Evolutionary conservation across 371 early-diverging fungal genomes (phyloP), one percentile per base, ranked within the genome.

Genomic region (Mortierella sp.): DNA sequence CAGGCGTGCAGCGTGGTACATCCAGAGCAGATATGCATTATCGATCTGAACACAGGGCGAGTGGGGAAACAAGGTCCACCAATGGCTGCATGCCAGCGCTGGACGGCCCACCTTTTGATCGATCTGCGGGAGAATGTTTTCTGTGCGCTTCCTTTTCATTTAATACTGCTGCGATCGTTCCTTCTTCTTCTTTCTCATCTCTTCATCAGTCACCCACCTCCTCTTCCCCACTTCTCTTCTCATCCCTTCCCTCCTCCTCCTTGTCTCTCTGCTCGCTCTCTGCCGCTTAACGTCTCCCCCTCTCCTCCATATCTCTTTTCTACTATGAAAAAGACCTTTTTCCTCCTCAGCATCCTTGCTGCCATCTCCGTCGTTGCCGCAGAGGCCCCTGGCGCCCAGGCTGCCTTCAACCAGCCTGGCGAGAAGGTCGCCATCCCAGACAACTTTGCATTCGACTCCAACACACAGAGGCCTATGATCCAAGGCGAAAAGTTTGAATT

Each of bases 321-420:
- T 18, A 59, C 42, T 50, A 76, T 76, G 78, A 76, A 65, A 54
- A 70, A 70, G 53, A 61, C 78, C 24, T 63, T 76, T 49, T 30
- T 76, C 23, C 51, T 76, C 34, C 67, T 76, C 38, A 58, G 65
- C 54, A 65, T 76, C 67, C 58, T 76, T 47, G 78, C 78, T 30
- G 78, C 78, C 51, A 69, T 76, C 52, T 70, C 78, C 10, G 58
- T 76, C 45, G 78, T 76, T 18, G 78, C 78, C 2, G 78, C 78
- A 10, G 78, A 76, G 53, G 63, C 71, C 8, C 78, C 78, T 9
- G 51, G 28, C 14, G 70, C 76, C 39, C 67, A 69, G 56, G 65
- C 70, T 39, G 70, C 65, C 9, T 69, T 76, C 52, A 58, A 66
- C 45, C 47, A 49, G 38, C 52, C 78, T 18, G 60, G 63, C 16